Base-by-base conservation (phyloP, 2,329 filamentous ascomycete genomes). In the Aspergillus glaucus region DNA sequence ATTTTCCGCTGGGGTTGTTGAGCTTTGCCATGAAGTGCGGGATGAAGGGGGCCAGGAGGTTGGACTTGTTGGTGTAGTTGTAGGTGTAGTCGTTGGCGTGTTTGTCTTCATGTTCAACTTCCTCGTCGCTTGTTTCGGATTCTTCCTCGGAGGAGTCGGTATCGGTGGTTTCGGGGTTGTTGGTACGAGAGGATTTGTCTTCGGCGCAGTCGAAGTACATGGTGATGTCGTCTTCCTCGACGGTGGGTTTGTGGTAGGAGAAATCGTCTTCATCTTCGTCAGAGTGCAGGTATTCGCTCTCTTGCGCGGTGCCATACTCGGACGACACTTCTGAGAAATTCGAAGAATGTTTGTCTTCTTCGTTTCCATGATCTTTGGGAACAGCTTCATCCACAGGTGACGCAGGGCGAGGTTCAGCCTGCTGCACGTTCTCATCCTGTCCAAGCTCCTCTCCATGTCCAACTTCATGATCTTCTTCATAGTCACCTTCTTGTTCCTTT, bases 1-100 rank as follows among this genome's bases (percentile, higher is more conserved):
- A 67, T 1, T 41, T 49, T 4, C 54, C 51, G 15, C 45, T 51
- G 14, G 50, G 42, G 14, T 61, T 50, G 28, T 50, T 44, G 28
- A 67, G 54, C 44, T 65, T 67, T 4, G 45, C 21, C 15, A 51
- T 47, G 47, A 66, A 62, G 49, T 57, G 60, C 1, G 58, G 54
- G 8, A 60, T 41, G 15, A 67, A 59, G 4, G 54, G 51, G 7
- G 30, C 36, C n/a, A 59, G 19, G 17, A 50, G 36, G 12, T 44
- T 50, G 10, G 7, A 49, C 19, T 15, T 42, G 28, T 37, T 14
- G 14, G 4, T 30, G 26, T 42, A 17, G 7, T 9, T n/a, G 41
- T 43, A 39, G 39, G 30, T 7, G n/a, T 46, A 7, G 41, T 17
- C 6, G 21, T 30, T 28, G 41, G 9, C 6, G 10, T 14, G 12